phyloP scores from a whole-genome alignment of 78 protist species.

The Chrysochromulina tobinii region DNA sequence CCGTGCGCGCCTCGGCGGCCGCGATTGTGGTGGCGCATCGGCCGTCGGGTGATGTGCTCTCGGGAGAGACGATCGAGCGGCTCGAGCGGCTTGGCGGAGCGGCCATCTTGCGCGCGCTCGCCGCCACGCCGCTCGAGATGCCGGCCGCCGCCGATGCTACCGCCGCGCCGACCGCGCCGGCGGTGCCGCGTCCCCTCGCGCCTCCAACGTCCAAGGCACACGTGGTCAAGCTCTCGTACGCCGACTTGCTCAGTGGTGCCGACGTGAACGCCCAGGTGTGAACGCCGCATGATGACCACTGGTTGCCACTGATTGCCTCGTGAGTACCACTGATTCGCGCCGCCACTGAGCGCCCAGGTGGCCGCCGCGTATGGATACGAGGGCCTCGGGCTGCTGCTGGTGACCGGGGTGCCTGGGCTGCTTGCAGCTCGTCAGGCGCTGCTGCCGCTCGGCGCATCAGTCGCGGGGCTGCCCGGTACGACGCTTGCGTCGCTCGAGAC shows the following conservation, averaged over 20 bases:
- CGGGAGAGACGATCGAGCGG: too few species aligned
- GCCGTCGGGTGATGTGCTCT: too few species aligned
- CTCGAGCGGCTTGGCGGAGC: too few species aligned
- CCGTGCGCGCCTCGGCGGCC: too few species aligned
- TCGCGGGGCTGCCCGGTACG: not conserved
- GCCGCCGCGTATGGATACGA: not conserved
- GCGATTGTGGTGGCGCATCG: too few species aligned
- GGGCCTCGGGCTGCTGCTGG: not conserved
- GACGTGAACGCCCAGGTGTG: not conserved
- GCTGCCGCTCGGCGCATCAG: not conserved
- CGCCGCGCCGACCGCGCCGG: not conserved
- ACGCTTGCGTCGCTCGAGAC: not conserved
- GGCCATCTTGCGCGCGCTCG: too few species aligned
- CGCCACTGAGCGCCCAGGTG: not conserved
- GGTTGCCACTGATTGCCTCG: not conserved
- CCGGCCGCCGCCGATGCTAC: too few species aligned
- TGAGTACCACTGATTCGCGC: too few species aligned
- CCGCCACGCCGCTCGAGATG: too few species aligned
- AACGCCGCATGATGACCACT: not conserved
- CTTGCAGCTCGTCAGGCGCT: not conserved
- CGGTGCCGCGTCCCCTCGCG: not conserved
- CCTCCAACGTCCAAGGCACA: too few species aligned
- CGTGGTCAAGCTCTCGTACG: not conserved
- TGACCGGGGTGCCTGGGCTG: constrained; percentile 5
- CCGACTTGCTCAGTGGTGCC: not conserved